A percentile compares a stretch with the other conserved stretches of the same genome.
These are phyloP conservation scores for Forsythia viridissima DNA, from an alignment of 257 asterid species.

Conservation along the genomic window DNA sequence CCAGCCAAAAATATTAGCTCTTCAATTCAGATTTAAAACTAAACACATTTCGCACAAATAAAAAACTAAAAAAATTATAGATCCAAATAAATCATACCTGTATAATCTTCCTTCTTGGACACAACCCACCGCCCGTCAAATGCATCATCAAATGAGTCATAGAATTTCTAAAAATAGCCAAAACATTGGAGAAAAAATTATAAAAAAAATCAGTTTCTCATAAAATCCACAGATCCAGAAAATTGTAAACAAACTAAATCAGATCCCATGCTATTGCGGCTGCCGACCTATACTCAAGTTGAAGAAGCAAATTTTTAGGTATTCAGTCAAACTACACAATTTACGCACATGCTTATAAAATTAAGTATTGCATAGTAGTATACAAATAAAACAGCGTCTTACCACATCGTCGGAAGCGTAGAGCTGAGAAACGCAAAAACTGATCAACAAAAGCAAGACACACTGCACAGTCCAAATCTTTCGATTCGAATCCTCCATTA, in stretches of 20 bases:
- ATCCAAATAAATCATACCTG: conserved; percentile 47
- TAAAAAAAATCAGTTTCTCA: background rate
- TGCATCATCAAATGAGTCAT: conserved; percentile 84
- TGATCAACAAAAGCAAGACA: conserved; percentile 48
- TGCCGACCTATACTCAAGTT: background rate
- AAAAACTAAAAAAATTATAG: background rate
- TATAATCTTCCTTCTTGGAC: conserved; percentile 71
- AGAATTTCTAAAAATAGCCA: conserved; percentile 52
- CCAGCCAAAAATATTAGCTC: background rate
- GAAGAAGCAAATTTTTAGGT: background rate
- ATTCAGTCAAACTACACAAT: background rate
- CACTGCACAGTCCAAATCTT: conserved; percentile 48
- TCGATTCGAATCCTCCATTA: conserved; percentile 57
- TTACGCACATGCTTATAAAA: too few species aligned
- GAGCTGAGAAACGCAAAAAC: conserved; percentile 64
- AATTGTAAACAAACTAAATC: background rate
- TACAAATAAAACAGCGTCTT: conserved; percentile 16
- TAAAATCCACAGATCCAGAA: conserved; percentile 14
- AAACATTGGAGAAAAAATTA: background rate
- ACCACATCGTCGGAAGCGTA: conserved; percentile 74
- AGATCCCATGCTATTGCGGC: background rate
- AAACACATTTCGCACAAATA: background rate
- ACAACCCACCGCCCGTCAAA: conserved; percentile 80
- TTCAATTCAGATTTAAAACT: background rate
- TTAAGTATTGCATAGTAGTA: too few species aligned